Evolutionary conservation across 2,329 filamentous ascomycete species (phyloP), one percentile per base, ranked within the genome.

Genomic region (Botrytis cinerea): DNA sequence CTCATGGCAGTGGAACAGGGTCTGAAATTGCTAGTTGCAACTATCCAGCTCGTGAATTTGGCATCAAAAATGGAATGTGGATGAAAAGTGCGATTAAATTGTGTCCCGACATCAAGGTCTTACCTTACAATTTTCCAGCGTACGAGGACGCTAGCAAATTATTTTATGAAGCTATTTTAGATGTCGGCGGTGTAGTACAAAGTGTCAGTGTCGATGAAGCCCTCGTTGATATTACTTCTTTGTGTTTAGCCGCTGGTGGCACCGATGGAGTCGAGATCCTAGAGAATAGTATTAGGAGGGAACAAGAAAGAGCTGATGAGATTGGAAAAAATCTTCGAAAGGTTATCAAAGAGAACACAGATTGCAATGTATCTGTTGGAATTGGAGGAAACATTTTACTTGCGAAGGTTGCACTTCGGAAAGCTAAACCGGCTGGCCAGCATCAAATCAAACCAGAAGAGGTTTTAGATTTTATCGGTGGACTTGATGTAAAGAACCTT

Each of bases 1-100:
- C 96, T 6, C 96, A 99, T 80, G 92, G 95, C 7, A 88, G 87
- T 62, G 95, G 95, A 0, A 89, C 89, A 38, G 94, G 93, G 0
- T 97, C 95, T 0, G 96, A 99, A 80, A 98, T 99, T 79, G 96
- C 96, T 35, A 98, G 95, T 76, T 99, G 96, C 83, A 99, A 99
- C 79, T 99, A 99, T 80, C 90, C 92, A 32, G 96, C 97, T 10
- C 90, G 96, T 54, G 87, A 89, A 46, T 96, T 91, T 78, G 95
- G 95, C 1, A 87, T 99, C 72, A 97, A 95, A 80, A 99, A 99
- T 78, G 97, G 97, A 54, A 99, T 98, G 96, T 99, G 97, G 96
- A 98, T 99, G 95, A 97, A 95, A 81, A 87, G 88, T 48, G 96
- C 96, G 0, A 86, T 92, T 74, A 91, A 96, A 77, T 82, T 96